These are phyloP conservation scores for Hypoxylon sp. DNA, from an alignment of 2,329 filamentous ascomycete genomes.

Conservation along the genomic window DNA sequence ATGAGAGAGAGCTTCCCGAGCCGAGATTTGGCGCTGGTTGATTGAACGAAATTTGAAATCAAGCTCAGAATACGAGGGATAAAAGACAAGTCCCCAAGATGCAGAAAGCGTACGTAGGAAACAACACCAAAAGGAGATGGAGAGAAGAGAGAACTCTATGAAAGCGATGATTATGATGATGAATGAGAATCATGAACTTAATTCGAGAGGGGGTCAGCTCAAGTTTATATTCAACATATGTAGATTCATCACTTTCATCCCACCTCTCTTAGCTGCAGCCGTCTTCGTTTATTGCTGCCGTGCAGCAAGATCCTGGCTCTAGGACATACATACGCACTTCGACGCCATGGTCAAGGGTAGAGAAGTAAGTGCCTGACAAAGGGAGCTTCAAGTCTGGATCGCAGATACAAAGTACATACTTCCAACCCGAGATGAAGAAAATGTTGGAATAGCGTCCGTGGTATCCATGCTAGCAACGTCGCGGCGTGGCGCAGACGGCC, in stretches of 20 bases:
- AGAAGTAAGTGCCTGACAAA: conserved; percentile 17
- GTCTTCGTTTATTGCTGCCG: conserved; percentile 21
- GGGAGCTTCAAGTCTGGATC: conserved; percentile 7
- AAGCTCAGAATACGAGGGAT: conserved; percentile 25
- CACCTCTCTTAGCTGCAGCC: conserved; percentile 2
- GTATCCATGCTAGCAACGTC: conserved; percentile 38
- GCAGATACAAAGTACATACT: conserved; percentile 25
- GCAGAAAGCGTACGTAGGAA: conserved; percentile 28
- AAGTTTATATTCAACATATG: conserved; percentile 43
- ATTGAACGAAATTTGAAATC: conserved; percentile 38
- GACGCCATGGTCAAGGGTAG: conserved; percentile 34
- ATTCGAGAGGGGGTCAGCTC: conserved; percentile 26
- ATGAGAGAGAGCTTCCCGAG: conserved; percentile 52
- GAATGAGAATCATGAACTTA: conserved; percentile 20
- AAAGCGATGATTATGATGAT: conserved; percentile 26
- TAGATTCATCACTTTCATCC: conserved; percentile 4
- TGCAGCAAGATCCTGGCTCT: conserved; percentile 17
- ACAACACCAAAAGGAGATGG: conserved; percentile 26
- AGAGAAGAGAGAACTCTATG: conserved; percentile 34
- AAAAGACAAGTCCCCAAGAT: conserved; percentile 8
- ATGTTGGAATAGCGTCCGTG: conserved; percentile 24
- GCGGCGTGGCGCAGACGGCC: conserved; percentile 31
- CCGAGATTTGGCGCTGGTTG: conserved; percentile 49
- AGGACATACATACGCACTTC: conserved; percentile 15
- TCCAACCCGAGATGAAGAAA: conserved; percentile 20